Evolutionary conservation across 1,284 basidiomycete species (phyloP).

Genomic region (Ceratobasidium theobromae): DNA sequence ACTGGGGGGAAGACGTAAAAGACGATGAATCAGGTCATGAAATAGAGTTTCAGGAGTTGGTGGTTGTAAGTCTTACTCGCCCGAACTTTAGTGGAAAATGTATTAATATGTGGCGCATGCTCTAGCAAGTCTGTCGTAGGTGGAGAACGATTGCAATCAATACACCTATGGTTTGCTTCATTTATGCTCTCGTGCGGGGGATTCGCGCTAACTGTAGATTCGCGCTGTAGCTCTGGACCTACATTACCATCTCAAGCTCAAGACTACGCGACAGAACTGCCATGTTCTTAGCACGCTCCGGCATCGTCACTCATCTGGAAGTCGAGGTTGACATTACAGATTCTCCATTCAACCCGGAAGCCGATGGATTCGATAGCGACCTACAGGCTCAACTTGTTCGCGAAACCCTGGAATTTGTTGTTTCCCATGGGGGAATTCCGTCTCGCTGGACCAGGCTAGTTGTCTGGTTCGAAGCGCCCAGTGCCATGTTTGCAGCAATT

Average conservation of each 20-base stretch:
- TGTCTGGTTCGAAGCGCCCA: not conserved
- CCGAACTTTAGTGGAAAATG: no score
- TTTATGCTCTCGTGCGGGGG: not conserved
- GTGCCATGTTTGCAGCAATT: not conserved
- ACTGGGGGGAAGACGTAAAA: not conserved
- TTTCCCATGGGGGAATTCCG: not conserved
- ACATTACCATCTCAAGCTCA: not conserved
- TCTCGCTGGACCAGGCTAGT: not conserved
- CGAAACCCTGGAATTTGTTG: not conserved
- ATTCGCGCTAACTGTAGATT: not conserved
- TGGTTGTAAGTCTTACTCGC: not conserved
- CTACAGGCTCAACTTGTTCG: not conserved
- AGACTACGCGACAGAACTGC: not conserved
- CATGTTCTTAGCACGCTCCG: not conserved
- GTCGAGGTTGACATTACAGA: conserved; percentile 1
- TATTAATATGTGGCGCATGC: not conserved
- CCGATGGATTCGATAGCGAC: not conserved
- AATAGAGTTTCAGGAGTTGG: conserved; percentile 12
- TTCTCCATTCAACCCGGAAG: not conserved
- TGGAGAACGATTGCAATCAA: conserved; percentile 3
- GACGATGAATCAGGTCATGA: not conserved
- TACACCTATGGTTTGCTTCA: conserved; percentile 10
- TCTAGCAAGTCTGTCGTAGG: conserved; percentile 10
- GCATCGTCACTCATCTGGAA: not conserved
- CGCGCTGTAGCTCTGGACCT: conserved; percentile 1